phyloP scores from a whole-genome alignment of 208 protist species.

The Leishmania martiniquensis region DNA sequence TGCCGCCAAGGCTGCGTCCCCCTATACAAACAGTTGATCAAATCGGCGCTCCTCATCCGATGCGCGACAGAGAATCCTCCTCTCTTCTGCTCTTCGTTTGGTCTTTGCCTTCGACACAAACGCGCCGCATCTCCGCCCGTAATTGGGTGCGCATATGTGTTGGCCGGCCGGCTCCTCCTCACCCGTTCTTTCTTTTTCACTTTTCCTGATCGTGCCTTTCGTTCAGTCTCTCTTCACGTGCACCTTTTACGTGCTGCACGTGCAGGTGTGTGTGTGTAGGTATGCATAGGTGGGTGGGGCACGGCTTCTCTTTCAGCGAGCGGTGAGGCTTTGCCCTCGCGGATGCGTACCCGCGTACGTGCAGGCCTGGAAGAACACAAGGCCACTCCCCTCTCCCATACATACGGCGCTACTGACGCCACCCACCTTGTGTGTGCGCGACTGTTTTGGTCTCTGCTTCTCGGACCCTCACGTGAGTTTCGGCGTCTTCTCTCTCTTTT shows the following conservation, averaged over 20 bases:
- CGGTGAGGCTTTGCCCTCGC: too few relatives aligned
- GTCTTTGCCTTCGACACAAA: neutral
- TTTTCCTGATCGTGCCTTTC: neutral
- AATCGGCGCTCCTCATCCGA: neutral
- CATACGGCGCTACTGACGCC: too few relatives aligned
- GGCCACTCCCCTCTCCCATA: too few relatives aligned
- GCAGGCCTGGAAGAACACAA: too few relatives aligned
- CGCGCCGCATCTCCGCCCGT: neutral
- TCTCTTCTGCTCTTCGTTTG: neutral
- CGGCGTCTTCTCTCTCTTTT: too few relatives aligned
- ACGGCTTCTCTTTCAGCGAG: neutral
- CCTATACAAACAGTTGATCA: neutral
- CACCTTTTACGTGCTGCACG: neutral
- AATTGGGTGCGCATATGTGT: neutral
- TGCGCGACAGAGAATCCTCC: neutral
- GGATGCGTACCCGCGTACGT: too few relatives aligned
- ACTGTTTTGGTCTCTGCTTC: too few relatives aligned
- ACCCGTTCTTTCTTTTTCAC: neutral
- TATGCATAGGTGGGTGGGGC: neutral
- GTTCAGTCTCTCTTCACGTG: neutral
- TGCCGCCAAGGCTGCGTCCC: constrained; percentile 4
- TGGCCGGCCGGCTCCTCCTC: neutral
- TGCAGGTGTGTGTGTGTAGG: neutral
- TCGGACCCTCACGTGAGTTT: too few relatives aligned
- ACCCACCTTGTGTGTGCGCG: too few relatives aligned